Evolutionary conservation across 2,329 filamentous ascomycete species (phyloP).

Genomic region (Escovopsis sp.): DNA sequence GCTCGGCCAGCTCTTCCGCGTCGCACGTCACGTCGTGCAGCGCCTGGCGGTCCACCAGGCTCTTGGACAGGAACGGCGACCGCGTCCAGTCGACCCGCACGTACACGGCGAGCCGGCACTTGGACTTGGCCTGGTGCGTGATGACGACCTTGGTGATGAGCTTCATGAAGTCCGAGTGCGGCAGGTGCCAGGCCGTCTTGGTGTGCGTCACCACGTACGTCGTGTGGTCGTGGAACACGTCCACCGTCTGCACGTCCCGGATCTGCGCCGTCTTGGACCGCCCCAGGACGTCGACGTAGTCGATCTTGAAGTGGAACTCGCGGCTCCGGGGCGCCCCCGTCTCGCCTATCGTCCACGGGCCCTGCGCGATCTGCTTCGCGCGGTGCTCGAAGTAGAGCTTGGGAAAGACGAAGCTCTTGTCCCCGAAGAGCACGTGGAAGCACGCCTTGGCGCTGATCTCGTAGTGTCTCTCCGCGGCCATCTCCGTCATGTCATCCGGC

Average conservation of each 20-base stretch:
- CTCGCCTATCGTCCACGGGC: constrained; percentile 64
- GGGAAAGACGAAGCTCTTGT: constrained; percentile 89
- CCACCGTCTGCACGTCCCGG: constrained; percentile 73
- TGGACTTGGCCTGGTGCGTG: constrained; percentile 81
- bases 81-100: constrained; percentile 77
- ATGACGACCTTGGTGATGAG: constrained; percentile 85
- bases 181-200: constrained; percentile 68
- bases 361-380: constrained; percentile 67
- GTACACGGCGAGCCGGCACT: constrained; percentile 80
- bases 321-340: constrained; percentile 51
- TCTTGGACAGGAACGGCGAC: constrained; percentile 43
- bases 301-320: constrained; percentile 67
- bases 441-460: constrained; percentile 86
- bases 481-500: constrained; percentile 63
- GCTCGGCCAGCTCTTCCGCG: constrained; percentile 58
- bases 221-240: constrained; percentile 62
- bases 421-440: constrained; percentile 92
- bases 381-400: constrained; percentile 73
- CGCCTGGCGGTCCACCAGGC: constrained; percentile 52
- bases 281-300: constrained; percentile 50
- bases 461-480: constrained; percentile 67
- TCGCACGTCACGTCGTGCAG: constrained; percentile 59
- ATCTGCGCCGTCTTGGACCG: constrained; percentile 46
- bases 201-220: constrained; percentile 49
- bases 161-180: constrained; percentile 62